These are phyloP conservation scores for Irpex rosettiformis DNA, from an alignment of 1,284 basidiomycete species.

Conservation along the genomic window DNA sequence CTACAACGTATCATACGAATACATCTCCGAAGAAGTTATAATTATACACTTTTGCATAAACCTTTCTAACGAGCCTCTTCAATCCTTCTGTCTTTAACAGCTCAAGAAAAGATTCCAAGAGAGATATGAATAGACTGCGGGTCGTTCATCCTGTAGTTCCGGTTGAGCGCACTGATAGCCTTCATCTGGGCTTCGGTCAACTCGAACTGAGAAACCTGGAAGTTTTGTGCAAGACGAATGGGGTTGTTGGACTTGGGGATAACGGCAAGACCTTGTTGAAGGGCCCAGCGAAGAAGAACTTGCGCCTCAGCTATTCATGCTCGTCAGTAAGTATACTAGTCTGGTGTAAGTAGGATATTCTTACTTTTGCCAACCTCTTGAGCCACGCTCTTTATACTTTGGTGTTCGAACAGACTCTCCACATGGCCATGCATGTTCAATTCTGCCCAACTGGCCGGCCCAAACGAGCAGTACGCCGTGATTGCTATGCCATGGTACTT, in stretches of 20 bases:
- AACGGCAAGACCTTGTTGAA: constrained; percentile 73
- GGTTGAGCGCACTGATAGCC: constrained; percentile 59
- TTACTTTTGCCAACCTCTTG: constrained; percentile 52
- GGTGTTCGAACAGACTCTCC: constrained; percentile 51
- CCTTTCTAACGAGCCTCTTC: too few species aligned
- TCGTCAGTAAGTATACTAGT: constrained; percentile 11
- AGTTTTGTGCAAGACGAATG: constrained; percentile 56
- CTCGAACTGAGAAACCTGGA: constrained; percentile 54
- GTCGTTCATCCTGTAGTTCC: constrained; percentile 69
- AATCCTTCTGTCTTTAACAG: too few species aligned
- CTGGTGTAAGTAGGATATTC: constrained; percentile 18
- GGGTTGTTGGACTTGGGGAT: constrained; percentile 71
- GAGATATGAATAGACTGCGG: constrained; percentile 62
- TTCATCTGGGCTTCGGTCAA: constrained; percentile 59
- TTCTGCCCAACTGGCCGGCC: constrained; percentile 66
- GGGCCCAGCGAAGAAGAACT: constrained; percentile 76
- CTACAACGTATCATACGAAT: too few species aligned
- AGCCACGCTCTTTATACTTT: constrained; percentile 45
- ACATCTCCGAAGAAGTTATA: too few species aligned
- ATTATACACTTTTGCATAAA: too few species aligned
- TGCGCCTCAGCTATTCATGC: constrained; percentile 48
- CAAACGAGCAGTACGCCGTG: constrained; percentile 80
- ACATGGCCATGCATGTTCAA: constrained; percentile 51
- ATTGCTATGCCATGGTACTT: constrained; percentile 62
- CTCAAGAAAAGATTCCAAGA: constrained; percentile 65